These are phyloP conservation scores for Penicillium pulvis DNA, from an alignment of 495 filamentous ascomycete species.

Conservation along the genomic window DNA sequence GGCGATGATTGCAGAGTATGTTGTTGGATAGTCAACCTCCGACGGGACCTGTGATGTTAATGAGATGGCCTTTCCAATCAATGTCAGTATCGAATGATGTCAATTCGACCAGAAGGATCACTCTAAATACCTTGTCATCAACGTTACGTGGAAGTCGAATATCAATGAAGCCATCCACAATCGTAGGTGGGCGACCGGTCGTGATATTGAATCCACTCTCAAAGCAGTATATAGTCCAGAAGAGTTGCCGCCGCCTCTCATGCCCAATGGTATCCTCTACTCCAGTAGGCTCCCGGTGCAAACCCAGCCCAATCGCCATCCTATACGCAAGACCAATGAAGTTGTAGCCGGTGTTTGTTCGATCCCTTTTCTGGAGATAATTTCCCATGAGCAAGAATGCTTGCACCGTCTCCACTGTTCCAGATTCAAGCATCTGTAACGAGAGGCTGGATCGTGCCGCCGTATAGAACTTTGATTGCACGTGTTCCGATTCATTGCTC, in stretches of 20 bases:
- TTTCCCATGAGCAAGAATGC: slow-evolving; percentile 30
- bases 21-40: slow-evolving; percentile 19
- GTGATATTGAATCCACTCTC: slow-evolving; percentile 34
- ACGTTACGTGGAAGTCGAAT: slow-evolving; percentile 27
- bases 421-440: slow-evolving; percentile 31
- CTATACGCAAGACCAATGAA: slow-evolving; percentile 41
- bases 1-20: slow-evolving; percentile 27
- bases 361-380: slow-evolving; percentile 27
- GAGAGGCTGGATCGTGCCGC: slow-evolving; percentile 29
- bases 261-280: slow-evolving; percentile 15
- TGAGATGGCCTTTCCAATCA: slow-evolving; percentile 6
- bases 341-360: slow-evolving; percentile 30
- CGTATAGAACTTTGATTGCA: slow-evolving; percentile 20
- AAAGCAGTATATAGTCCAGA: slow-evolving; percentile 31
- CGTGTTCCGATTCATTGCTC: slow-evolving; percentile 12
- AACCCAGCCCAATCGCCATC: slow-evolving; percentile 48
- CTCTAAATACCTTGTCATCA: slow-evolving; percentile 21
- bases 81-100: neutral
- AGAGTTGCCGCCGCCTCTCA: slow-evolving; percentile 22
- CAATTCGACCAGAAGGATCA: neutral
- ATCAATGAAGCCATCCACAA: slow-evolving; percentile 28
- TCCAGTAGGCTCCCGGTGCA: slow-evolving; percentile 39
- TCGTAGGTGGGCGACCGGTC: slow-evolving; percentile 25
- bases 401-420: slow-evolving; percentile 26
- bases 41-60: slow-evolving; percentile 12